Base-by-base conservation (phyloP, 140 eudicot genomes). In the Cichorium intybus region DNA sequence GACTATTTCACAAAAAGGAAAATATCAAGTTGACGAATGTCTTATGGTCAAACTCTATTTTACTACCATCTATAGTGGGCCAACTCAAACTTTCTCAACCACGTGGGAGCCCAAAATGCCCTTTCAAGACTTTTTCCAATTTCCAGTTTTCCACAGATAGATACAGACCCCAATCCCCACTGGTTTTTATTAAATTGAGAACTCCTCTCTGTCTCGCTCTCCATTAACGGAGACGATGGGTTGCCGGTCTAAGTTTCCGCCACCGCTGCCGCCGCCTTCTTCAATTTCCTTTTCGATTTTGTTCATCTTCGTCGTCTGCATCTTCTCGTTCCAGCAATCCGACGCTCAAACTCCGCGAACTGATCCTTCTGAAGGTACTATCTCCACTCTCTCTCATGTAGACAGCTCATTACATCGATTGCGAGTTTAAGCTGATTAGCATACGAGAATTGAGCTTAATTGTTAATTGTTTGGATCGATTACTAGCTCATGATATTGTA, bases 351-450 rank as follows among this genome's bases (percentile, higher is more conserved):
- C 72, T 26, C 39, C 62, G 16, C 66, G 68, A 62, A 76, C 81
- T 26, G 68, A 56, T 65, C 81, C 81, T 47, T 70, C 77, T 17
- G 77, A 77, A 77, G 81, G 81, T 77, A 64, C 71, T 26, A 4
- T 48, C 17, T 29, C 51, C 17, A 0, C 11, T 64, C 23, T 28
- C 56, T 2, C 26, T 4, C 18, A 16, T 17, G 0, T 29, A 15
- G 12, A 14, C n/a, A 60, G 47, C 46, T 68, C 27, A 48, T 14
- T 48, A 24, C 28, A 70, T 70, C 53, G 11, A 22, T 3, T 24
- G 10, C 45, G 24, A 50, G 51, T 5, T 51, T 51, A 8, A 65
- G 10, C 21, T 46, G 48, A 58, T 70, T 70, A 10, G 16, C 11
- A 33, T 10, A 12, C 21, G 39, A 47, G 0, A 57, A 9, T 17